Conservation (phyloP, 352 stramenopile genomes). For the Thalassiosira sp. region DNA sequence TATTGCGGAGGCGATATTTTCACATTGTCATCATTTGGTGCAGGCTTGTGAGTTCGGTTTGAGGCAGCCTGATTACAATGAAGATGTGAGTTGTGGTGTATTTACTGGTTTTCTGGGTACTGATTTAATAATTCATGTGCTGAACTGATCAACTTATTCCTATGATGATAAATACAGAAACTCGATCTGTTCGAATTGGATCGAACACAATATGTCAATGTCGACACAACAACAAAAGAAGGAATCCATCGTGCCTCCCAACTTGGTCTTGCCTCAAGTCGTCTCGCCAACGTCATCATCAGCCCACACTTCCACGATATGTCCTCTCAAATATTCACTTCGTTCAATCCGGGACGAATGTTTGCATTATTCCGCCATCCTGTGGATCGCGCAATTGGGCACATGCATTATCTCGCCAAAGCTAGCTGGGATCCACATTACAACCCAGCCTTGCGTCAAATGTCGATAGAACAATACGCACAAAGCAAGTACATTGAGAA, state of each 20-base stretch:
- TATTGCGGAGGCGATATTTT: conserved; percentile 49
- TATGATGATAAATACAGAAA: too few relatives aligned
- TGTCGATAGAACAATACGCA: conserved; percentile 57
- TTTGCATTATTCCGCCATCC: conserved; percentile 68
- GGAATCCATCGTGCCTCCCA: conserved; percentile 41
- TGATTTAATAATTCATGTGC: too few relatives aligned
- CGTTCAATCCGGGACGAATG: conserved; percentile 25
- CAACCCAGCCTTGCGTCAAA: conserved; percentile 43
- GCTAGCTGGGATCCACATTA: conserved; percentile 60
- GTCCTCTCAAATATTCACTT: conserved; percentile 34
- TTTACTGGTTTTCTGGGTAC: too few relatives aligned
- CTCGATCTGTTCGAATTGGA: conserved; percentile 44
- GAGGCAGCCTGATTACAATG: conserved; percentile 45
- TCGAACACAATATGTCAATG: conserved; percentile 46
- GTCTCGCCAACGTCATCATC: conserved; percentile 48
- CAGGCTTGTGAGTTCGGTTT: conserved; percentile 52
- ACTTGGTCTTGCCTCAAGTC: conserved; percentile 30
- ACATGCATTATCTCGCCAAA: conserved; percentile 63
- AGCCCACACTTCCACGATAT: conserved; percentile 37
- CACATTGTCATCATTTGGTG: conserved; percentile 43
- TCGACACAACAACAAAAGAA: conserved; percentile 48
- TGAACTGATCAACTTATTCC: conserved; percentile 1
- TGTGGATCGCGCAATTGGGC: conserved; percentile 50
- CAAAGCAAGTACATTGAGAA: conserved; percentile 55
- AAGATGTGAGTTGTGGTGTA: conserved; percentile 39